A percentile compares a stretch with the other conserved stretches of the same genome.
These are phyloP conservation scores for Clonostachys byssicola DNA, from an alignment of 2,329 filamentous ascomycete species.

Conservation along the genomic window DNA sequence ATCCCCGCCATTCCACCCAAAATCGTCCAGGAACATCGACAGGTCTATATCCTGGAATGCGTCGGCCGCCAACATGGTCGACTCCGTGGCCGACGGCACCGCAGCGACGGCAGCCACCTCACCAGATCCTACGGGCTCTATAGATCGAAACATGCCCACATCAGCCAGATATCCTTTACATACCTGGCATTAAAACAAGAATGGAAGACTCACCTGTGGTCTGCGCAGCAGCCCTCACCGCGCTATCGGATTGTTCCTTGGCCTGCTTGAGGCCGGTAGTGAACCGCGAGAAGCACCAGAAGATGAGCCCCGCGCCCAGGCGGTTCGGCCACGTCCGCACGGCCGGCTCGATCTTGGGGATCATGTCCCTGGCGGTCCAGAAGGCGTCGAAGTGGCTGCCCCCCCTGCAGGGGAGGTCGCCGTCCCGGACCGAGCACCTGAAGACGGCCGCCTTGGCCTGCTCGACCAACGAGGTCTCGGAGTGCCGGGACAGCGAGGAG, in stretches of 20 bases:
- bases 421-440: conserved; percentile 40
- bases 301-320: conserved; percentile 42
- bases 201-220: conserved; percentile 16
- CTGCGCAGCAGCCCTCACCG: conserved; percentile 20
- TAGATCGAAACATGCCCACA: too few species aligned
- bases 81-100: too few species aligned
- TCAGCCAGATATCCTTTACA: too few species aligned
- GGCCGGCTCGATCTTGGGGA: conserved; percentile 31
- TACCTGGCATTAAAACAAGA: too few species aligned
- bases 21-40: conserved; percentile 45
- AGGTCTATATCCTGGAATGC: conserved; percentile 41
- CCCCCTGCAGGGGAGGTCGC: conserved; percentile 40
- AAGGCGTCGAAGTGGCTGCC: conserved; percentile 43
- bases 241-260: conserved; percentile 20
- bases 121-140: too few species aligned
- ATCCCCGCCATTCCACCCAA: conserved; percentile 32
- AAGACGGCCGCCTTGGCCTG: conserved; percentile 27
- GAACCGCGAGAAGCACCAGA: conserved; percentile 45
- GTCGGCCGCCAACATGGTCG: conserved; percentile 7
- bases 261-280: conserved; percentile 32
- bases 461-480: conserved; percentile 13
- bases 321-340: conserved; percentile 37
- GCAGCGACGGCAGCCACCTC: too few species aligned
- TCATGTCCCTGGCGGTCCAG: conserved; percentile 32
- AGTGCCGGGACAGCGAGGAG: conserved; percentile 8